Evolutionary conservation across 345 rosid genomes (phyloP).

Genomic region (Salix exigua): DNA sequence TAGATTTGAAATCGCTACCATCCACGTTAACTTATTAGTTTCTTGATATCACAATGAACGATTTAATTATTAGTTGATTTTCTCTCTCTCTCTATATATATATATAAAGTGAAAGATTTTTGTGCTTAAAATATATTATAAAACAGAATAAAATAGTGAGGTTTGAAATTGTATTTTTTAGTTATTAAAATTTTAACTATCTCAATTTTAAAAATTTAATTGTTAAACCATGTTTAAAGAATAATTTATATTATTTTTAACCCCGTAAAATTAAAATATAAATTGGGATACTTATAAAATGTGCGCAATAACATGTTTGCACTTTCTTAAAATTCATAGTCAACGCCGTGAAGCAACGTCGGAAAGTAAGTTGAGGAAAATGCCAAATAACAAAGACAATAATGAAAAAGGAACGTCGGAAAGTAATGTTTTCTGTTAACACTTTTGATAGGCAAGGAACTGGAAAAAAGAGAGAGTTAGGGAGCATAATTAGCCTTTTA

Average conservation of each 20-base stretch:
- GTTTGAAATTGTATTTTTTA: too few relatives aligned
- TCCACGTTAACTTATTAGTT: not conserved
- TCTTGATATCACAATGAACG: not conserved
- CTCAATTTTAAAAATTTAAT: too few relatives aligned
- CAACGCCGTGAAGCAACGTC: not conserved
- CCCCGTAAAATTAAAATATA: too few relatives aligned
- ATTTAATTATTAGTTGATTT: too few relatives aligned
- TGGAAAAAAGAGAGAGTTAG: constrained; percentile 10
- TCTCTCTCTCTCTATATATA: too few relatives aligned
- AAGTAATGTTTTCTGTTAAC: not conserved
- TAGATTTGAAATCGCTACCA: not conserved
- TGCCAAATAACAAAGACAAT: constrained; percentile 15
- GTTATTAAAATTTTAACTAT: too few relatives aligned
- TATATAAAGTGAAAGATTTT: too few relatives aligned
- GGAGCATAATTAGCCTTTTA: constrained; percentile 23
- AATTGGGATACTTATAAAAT: too few relatives aligned
- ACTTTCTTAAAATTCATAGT: not conserved
- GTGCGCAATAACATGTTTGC: too few relatives aligned
- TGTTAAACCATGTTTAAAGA: too few relatives aligned
- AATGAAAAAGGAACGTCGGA: constrained; percentile 18
- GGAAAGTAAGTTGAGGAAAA: not conserved
- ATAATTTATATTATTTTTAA: too few relatives aligned
- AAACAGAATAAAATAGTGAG: too few relatives aligned
- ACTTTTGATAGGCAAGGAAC: not conserved
- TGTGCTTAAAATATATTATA: fast-evolving